These are phyloP conservation scores for Fusarium graminum DNA, from an alignment of 2,329 filamentous ascomycete species.

Conservation along the genomic window DNA sequence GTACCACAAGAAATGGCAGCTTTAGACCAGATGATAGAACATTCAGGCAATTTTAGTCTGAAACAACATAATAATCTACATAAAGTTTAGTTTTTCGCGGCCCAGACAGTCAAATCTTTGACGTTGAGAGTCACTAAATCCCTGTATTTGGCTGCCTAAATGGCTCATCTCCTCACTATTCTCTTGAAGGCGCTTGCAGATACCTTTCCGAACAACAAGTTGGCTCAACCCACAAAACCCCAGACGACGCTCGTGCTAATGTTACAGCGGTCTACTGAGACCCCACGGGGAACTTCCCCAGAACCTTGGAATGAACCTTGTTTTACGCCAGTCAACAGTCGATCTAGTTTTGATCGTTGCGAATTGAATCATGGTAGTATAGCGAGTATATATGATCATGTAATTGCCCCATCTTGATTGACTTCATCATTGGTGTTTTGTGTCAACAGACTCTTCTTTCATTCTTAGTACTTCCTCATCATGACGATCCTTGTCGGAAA, in stretches of 20 bases:
- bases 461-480: not conserved
- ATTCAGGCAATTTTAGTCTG: too few relatives aligned
- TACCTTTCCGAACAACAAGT: constrained; percentile 13
- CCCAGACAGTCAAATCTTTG: constrained; percentile 20
- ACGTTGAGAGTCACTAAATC: constrained; percentile 3
- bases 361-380: constrained; percentile 20
- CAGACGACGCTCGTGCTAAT: constrained; percentile 8
- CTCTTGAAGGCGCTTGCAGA: constrained; percentile 16
- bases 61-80: too few relatives aligned
- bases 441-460: not conserved
- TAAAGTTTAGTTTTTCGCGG: not conserved
- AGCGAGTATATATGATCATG: constrained; percentile 39
- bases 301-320: constrained; percentile 37
- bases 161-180: not conserved
- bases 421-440: constrained; percentile 1
- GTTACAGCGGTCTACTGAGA: constrained; percentile 5
- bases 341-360: constrained; percentile 7
- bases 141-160: constrained; percentile 26
- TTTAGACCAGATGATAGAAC: too few relatives aligned
- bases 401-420: constrained; percentile 17
- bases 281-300: constrained; percentile 33
- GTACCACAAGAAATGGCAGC: too few relatives aligned
- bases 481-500: constrained; percentile 50
- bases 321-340: constrained; percentile 30
- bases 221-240: constrained; percentile 18